Base-by-base conservation (phyloP, 306 rosid species). In the Prosopis cineraria region DNA sequence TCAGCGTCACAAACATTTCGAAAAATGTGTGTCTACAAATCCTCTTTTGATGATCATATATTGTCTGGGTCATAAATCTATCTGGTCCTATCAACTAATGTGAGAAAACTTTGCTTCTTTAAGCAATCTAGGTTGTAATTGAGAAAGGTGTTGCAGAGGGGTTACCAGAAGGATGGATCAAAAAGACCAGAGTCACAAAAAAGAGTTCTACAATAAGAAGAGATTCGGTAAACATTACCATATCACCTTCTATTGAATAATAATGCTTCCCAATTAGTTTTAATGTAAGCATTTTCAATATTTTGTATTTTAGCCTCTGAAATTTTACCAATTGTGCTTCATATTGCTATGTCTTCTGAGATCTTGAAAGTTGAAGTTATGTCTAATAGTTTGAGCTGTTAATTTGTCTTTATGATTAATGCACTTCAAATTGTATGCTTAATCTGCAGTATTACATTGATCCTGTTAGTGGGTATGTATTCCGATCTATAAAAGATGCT, bases 121-220 rank as follows among this genome's bases (percentile, higher is more conserved):
- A 83, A 84, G 91, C 91, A 79, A 86, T 84, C 75, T 86, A 93
- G 96, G 85, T 87, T 82, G 80, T 82, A 56, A 84, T 87, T 72
- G 85, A 89, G 90, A 86, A 87, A 76, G 78, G 79, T 81, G 34
- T 82, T 37, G 91, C 83, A 7, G 84, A 89, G 83, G 89, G 79
- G 29, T 79, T 93, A 72, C 92, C 96, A 55, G 75, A 85, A 4
- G 93, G 96, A 70, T 89, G 90, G 93, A 82, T 71, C 75, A 89
- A 76, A 83, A 91, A 81, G 81, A 79, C 88, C 75, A 84, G 84
- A 82, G 78, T 82, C 72, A 75, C 82, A 9, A 85, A 52, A 55
- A 89, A 73, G 56, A 81, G 62, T 72, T 79, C 50, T 48, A 75
- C 81, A 44, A 68, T 71, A 45, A 84, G 91, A 85, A 90, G 80